Percentiles rank a stretch among this genome's conserved stretches.
Evolutionary conservation across 305 asterid species (phyloP).

Genomic region (Fraxinus latifolia): DNA sequence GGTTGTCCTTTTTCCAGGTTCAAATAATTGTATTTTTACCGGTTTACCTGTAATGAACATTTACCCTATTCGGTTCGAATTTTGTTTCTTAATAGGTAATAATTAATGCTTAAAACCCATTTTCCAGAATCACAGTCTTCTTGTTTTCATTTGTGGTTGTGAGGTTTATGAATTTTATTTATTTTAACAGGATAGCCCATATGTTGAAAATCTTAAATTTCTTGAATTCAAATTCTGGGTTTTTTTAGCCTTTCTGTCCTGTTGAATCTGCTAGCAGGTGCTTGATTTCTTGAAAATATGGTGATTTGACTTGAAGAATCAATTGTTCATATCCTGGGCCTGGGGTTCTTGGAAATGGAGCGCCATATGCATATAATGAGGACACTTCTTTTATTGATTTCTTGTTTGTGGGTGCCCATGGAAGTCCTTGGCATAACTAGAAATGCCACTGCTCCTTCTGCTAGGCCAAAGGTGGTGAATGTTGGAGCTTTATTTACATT

Average conservation of each 20-base stretch:
- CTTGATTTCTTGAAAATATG: slow-evolving; percentile 20
- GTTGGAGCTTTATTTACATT: slow-evolving; percentile 68
- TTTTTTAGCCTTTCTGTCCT: slow-evolving; percentile 10
- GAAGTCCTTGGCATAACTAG: slow-evolving; percentile 30
- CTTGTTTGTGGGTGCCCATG: slow-evolving; percentile 34
- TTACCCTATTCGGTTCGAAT: background rate
- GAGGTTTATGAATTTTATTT: background rate
- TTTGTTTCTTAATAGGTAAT: background rate
- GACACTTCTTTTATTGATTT: slow-evolving; percentile 27
- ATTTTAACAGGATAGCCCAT: background rate
- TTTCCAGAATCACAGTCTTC: background rate
- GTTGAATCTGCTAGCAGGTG: slow-evolving; percentile 20
- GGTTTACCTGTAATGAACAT: background rate
- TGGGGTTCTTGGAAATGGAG: slow-evolving; percentile 17
- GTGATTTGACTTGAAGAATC: slow-evolving; percentile 21
- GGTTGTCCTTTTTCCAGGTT: background rate
- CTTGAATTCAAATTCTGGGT: slow-evolving; percentile 19
- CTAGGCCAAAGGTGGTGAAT: slow-evolving; percentile 46
- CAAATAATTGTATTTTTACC: background rate
- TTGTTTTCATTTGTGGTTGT: background rate
- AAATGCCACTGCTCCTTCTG: slow-evolving; percentile 25
- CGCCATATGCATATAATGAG: slow-evolving; percentile 12
- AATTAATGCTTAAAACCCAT: background rate
- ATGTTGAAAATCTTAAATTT: slow-evolving; percentile 13
- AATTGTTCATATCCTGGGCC: background rate